Evolutionary conservation across 1,139 yeast genomes (phyloP).

Genomic region (Spathaspora sp.): DNA sequence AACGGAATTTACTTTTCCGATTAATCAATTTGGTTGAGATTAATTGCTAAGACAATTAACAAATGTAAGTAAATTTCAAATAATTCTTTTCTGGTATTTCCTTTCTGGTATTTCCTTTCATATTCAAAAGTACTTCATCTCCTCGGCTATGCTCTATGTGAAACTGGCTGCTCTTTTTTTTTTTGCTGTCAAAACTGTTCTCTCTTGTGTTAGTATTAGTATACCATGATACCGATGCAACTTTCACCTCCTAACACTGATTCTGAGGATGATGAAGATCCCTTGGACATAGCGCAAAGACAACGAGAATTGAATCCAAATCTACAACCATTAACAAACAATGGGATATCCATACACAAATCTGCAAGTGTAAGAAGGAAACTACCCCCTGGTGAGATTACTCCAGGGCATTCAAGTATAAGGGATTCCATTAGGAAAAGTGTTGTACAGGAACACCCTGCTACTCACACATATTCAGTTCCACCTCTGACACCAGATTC

Average conservation of each 20-base stretch:
- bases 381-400: conserved; percentile 6
- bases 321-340: conserved; percentile 1
- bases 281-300: conserved; percentile 4
- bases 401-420: not conserved
- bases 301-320: conserved; percentile 7
- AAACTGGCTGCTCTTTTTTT: no score
- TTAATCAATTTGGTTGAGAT: no score
- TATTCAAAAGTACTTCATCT: no score
- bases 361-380: conserved; percentile 1
- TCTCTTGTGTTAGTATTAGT: no score
- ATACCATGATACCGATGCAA: not conserved
- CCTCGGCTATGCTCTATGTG: no score
- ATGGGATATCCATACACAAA: not conserved
- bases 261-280: conserved; percentile 2
- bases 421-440: not conserved
- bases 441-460: not conserved
- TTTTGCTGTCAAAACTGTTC: no score
- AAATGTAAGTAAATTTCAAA: no score
- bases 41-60: no score
- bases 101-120: no score
- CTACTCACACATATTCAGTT: not conserved
- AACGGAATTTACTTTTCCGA: no score
- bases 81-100: no score
- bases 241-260: not conserved
- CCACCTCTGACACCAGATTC: not conserved